Evolutionary conservation across 73 alveolate species (phyloP).

Genomic region (Paramecium biaurelia): DNA sequence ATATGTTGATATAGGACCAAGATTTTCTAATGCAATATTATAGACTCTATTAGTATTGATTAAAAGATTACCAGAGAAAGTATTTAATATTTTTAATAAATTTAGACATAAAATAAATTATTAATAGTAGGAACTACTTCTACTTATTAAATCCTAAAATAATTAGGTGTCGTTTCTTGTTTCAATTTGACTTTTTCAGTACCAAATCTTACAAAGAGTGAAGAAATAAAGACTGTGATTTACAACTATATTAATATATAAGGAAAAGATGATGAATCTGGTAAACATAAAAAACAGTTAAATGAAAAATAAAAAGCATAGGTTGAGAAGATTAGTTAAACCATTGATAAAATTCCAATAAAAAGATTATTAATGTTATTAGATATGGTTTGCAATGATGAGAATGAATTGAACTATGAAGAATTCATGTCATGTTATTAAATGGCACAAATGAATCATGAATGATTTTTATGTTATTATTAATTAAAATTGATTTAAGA

Average conservation of each 20-base stretch:
- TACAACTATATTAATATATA: neutral
- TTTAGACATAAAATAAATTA: neutral
- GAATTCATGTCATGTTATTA: conserved; percentile 5
- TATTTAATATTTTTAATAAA: conserved; percentile 48
- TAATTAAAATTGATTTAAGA: neutral
- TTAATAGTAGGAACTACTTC: neutral
- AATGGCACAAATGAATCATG: neutral
- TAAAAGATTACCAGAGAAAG: conserved; percentile 98
- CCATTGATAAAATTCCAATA: neutral
- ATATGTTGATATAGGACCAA: conserved; percentile 98
- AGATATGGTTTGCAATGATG: conserved; percentile 51
- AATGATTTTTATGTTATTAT: neutral
- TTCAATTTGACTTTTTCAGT: conserved; percentile 66
- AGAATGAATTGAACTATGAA: neutral
- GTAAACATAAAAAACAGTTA: neutral
- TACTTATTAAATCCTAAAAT: conserved; percentile 79
- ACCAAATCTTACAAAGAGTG: neutral
- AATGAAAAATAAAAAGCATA: neutral
- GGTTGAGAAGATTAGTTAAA: neutral
- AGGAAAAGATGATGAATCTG: neutral
- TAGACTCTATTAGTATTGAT: conserved; percentile 94
- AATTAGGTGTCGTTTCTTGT: conserved; percentile 87
- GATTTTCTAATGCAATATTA: conserved; percentile 97
- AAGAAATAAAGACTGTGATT: conserved; percentile 40
- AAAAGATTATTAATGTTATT: conserved; percentile 50